phyloP scores from a whole-genome alignment of 176 grass and related monocot species.

The Dactylis glomerata region DNA sequence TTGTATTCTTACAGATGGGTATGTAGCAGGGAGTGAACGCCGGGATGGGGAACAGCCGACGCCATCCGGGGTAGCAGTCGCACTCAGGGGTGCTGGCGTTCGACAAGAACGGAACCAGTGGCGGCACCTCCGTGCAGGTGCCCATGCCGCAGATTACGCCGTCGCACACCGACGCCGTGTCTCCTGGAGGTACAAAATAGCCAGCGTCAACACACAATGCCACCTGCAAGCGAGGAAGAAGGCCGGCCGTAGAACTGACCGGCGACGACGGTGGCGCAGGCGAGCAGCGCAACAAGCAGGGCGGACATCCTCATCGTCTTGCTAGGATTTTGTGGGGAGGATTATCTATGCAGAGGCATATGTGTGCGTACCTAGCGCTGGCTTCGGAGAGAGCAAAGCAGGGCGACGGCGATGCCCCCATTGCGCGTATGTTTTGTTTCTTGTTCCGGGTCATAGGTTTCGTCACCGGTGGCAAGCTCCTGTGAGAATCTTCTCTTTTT shows the following conservation, averaged over 20 bases:
- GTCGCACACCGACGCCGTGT: slow-evolving; percentile 3
- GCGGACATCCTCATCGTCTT: background rate
- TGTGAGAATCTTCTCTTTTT: too few relatives aligned
- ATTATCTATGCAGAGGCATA: background rate
- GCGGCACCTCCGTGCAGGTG: background rate
- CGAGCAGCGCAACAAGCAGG: background rate
- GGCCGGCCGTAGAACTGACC: background rate
- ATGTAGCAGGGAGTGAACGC: slow-evolving; percentile 10
- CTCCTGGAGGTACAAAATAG: background rate
- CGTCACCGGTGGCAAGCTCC: background rate
- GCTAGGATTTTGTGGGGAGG: background rate
- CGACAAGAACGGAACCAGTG: background rate
- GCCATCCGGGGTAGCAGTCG: slow-evolving; percentile 33
- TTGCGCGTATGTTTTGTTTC: background rate
- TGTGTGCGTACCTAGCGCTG: background rate
- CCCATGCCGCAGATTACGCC: slow-evolving; percentile 19
- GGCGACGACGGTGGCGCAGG: background rate
- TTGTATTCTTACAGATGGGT: slow-evolving; percentile 8
- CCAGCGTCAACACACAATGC: background rate
- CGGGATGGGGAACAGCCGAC: rapidly evolving
- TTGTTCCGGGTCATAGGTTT: background rate
- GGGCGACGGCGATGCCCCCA: background rate
- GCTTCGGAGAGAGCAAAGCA: background rate
- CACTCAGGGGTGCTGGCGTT: background rate
- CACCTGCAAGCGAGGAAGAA: background rate